Evolutionary conservation across 148 eudicot genomes (phyloP), one percentile per base, ranked within the genome.

Genomic region (Amaranthus hypochondriacus): DNA sequence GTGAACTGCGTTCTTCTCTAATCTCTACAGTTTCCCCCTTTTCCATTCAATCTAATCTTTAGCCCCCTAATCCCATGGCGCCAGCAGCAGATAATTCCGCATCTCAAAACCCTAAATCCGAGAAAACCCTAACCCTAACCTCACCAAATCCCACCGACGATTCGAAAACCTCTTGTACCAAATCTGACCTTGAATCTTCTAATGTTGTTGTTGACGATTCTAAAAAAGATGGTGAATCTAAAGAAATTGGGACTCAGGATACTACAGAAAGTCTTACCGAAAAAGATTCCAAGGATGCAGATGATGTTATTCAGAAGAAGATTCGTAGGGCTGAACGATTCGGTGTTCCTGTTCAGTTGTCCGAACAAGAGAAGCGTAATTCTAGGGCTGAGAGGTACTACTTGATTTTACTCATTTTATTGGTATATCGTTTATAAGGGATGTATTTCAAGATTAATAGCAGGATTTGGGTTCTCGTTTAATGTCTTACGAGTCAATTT

Each of bases 321-420:
- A 77, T 85, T 68, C 84, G 84, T 54, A 76, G 98, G 13, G 98
- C 98, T 13, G 98, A 93, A 79, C 79, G 98, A 39, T 93, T 93
- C 63, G 98, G 98, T 11, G 78, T 90, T 73, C 88, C 93, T 9
- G 89, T 93, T 43, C 80, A 87, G 66, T 70, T 90, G 42, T 89
- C 96, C 5, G 98, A 90, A 73, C 78, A 82, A 48, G 96, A 87
- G 67, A 89, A 92, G 82, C 91, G 91, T 12, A 83, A 86, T 80
- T 90, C 89, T 69, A 84, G 98, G 71, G 92, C 93, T 5, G 89
- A 88, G 72, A 86, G 98, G 96, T 92, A 72, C 9, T 66, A 7
- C 62, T 48, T 0, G 2, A 49, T 62, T 69, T 0, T 47, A 39
- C 5, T 53, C 7, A 57, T 48, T 54, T 54, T 72, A 11, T 39